Base-by-base conservation (phyloP, 2,329 filamentous ascomycete species). In the Hypoxylon sp. region DNA sequence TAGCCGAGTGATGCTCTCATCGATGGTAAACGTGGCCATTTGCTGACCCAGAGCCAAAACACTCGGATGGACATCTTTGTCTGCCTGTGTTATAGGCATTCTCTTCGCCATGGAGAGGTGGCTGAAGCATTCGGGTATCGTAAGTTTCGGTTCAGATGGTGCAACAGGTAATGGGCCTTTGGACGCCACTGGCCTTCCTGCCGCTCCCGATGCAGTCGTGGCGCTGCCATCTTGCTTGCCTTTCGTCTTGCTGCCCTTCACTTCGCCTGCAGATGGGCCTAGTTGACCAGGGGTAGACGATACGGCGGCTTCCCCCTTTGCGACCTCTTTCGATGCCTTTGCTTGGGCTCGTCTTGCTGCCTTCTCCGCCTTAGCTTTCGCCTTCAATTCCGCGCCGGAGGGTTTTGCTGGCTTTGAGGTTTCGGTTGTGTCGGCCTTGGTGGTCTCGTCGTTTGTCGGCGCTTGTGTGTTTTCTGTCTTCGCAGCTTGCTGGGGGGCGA, bases 291-390 rank as follows among this genome's bases (percentile, higher is more conserved):
- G 70, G 7, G 69, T 43, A 6, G 70, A 70, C 8, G 73, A 71
- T 26, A 70, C 65, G 72, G 79, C 67, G 57, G 76, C 69, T 55
- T 77, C 69, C 67, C 78, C 74, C 10, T 79, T 79, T 19, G 77
- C 76, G 59, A 78, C 78, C 1, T 81, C 78, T 65, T 85, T 85
- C 3, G 83, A 81, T 28, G 82, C 81, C 75, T 90, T 92, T 72
- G 84, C 87, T 73, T 89, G 89, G 50, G 91, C 92, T 80, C 94
- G 86, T 64, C 92, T 85, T 48, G 93, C 93, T 54, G 91, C 91
- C 81, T 97, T 98, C 76, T 97, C 94, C 30, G 92, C 94, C 77
- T 97, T 94, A 65, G 91, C 90, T 76, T 88, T 89, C 73, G 94
- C 94, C 80, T 98, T 98, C 73, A 97, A 76, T 78, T 97, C 91